Conservation (phyloP, 2,329 filamentous ascomycete species). For the Clarireedia monteithiana region DNA sequence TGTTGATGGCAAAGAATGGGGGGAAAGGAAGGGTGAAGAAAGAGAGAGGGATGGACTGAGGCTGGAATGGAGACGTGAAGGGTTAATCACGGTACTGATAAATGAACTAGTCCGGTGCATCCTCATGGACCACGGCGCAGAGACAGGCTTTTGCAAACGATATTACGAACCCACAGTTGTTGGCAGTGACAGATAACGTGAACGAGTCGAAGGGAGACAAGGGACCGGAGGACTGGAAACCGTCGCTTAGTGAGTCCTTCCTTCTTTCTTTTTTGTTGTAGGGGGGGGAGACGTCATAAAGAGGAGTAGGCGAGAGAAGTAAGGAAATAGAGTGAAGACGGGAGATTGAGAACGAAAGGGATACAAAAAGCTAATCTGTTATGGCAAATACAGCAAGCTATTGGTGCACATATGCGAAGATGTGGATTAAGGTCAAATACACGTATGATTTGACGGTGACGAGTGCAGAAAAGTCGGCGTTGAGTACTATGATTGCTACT, state of each 20-base stretch:
- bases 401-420: conserved; percentile 70
- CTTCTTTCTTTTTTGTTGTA: not conserved
- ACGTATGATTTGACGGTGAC: conserved; percentile 64
- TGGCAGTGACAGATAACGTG: conserved; percentile 70
- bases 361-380: conserved; percentile 6
- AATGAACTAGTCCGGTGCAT: conserved; percentile 45
- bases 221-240: conserved; percentile 71
- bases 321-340: not conserved
- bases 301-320: too few relatives aligned
- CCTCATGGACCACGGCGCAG: conserved; percentile 59
- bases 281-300: too few relatives aligned
- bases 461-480: conserved; percentile 60
- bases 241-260: conserved; percentile 27
- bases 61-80: too few relatives aligned
- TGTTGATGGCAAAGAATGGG: too few relatives aligned
- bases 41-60: too few relatives aligned
- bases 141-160: conserved; percentile 72
- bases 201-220: conserved; percentile 69
- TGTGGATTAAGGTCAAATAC: conserved; percentile 71
- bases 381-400: conserved; percentile 40
- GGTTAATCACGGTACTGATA: too few relatives aligned
- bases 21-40: too few relatives aligned
- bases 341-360: not conserved
- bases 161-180: conserved; percentile 64
- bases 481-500: conserved; percentile 56